Evolutionary conservation across 2,329 filamentous ascomycete species (phyloP), one percentile per base, ranked within the genome.

Genomic region (Scortechinia acanthostroma): DNA sequence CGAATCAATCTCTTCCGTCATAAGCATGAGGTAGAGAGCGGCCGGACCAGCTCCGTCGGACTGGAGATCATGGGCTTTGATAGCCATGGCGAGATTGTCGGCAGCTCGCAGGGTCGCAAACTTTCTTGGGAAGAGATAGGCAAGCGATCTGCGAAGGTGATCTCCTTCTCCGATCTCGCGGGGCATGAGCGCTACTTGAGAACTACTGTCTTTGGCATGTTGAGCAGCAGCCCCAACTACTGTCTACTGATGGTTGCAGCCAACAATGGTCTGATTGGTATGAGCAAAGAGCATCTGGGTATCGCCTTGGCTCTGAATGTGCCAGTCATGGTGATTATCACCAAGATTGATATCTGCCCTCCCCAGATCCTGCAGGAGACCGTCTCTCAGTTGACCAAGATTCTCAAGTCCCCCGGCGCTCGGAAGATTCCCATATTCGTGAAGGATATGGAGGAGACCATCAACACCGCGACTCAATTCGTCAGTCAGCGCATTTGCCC

Each of bases 1-100:
- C 85, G 93, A 50, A 88, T 98, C 44, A 97, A 95, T 52, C 80
- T 98, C 13, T 98, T 98, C 67, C 80, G 93, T 15, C 93, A 98
- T 64, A 97, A 98, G 65, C 93, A 98, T 58, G 93, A 98, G 66
- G 86, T 97, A 33, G 93, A 98, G 65, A 93, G 88, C 42, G 93
- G 93, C 1, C 78, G 93, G 52, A 98, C 93, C 6, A 95, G 89
- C 59, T 96, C 91, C 0, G 93, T 98, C 1, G 91, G 93, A 35
- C 94, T 97, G 91, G 93, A 98, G 63, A 97, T 97, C 49, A 90
- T 97, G 85, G 93, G 93, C 2, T 98, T 96, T 55, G 90, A 97
- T 62, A 89, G 86, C 43, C 76, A 77, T 46, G 91, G 93, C 21
- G 80, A 91, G 21, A 85, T 95, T 21, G 77, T 97, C 15, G 79